These are phyloP conservation scores for Metschnikowia santaceciliae DNA, from an alignment of 805 yeast species.

Conservation along the genomic window DNA sequence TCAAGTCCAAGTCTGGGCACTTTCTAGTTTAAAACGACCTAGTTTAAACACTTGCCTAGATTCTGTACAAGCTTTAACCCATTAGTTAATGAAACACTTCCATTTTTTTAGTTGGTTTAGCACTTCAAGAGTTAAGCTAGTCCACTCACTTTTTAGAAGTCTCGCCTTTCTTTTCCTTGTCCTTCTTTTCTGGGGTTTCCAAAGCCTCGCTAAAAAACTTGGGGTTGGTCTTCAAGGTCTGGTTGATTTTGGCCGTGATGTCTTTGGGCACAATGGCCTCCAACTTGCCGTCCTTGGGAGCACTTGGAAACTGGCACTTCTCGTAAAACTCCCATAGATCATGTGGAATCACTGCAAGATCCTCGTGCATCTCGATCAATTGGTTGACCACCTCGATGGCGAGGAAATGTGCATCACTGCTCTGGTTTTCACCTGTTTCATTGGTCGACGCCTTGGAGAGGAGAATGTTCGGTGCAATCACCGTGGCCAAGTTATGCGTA, in stretches of 20 bases:
- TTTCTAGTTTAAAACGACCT: too few relatives aligned
- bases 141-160: too few relatives aligned
- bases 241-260: constrained; percentile 31
- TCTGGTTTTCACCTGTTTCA: constrained; percentile 20
- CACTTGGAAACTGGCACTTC: constrained; percentile 35
- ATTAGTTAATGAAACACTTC: too few relatives aligned
- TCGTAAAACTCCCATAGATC: constrained; percentile 53
- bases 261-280: constrained; percentile 32
- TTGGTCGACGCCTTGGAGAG: constrained; percentile 47
- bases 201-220: constrained; percentile 22
- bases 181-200: not conserved
- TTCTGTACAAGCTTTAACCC: too few relatives aligned
- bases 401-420: constrained; percentile 72
- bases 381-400: constrained; percentile 89
- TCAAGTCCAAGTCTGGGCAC: too few relatives aligned
- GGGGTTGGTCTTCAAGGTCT: constrained; percentile 29
- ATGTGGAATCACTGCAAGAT: constrained; percentile 70
- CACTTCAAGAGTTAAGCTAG: too few relatives aligned
- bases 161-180: constrained; percentile 9
- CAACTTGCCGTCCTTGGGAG: constrained; percentile 9
- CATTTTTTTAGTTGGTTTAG: too few relatives aligned
- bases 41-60: too few relatives aligned
- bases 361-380: constrained; percentile 76
- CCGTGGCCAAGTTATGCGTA: constrained; percentile 90
- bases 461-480: constrained; percentile 86